Conservation (phyloP, 1,284 basidiomycete species). For the Fomitopsis palustris region DNA sequence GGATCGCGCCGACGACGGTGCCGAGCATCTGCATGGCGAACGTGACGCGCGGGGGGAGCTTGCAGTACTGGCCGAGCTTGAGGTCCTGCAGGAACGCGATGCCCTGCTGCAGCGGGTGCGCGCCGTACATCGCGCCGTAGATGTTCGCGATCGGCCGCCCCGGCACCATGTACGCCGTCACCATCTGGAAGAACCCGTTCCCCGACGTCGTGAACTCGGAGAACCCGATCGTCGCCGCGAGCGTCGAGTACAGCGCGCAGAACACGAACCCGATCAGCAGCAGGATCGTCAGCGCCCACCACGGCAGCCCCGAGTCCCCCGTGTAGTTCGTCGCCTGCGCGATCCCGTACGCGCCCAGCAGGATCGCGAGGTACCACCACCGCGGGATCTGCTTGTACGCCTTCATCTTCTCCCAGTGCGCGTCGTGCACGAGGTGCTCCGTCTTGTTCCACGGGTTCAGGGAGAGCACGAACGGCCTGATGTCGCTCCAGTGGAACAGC, state of each 20-base stretch:
- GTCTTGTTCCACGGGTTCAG: conserved; percentile 31
- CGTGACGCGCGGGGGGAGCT: conserved; percentile 60
- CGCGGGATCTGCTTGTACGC: conserved; percentile 54
- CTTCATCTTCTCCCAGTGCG: conserved; percentile 56
- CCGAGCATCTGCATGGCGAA: conserved; percentile 44
- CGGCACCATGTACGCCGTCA: conserved; percentile 36
- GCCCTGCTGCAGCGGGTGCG: conserved; percentile 36
- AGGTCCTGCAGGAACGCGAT: conserved; percentile 46
- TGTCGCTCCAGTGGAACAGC: conserved; percentile 38
- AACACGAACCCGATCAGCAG: conserved; percentile 51
- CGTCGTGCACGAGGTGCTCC: conserved; percentile 24
- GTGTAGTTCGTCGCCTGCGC: conserved; percentile 49
- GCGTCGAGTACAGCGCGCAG: conserved; percentile 40
- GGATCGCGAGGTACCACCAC: conserved; percentile 56
- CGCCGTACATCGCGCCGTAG: conserved; percentile 50
- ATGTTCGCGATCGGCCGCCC: conserved; percentile 47
- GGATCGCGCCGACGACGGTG: conserved; percentile 11
- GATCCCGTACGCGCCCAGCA: conserved; percentile 44
- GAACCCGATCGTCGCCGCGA: conserved; percentile 51
- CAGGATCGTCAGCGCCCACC: conserved; percentile 45
- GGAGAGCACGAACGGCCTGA: conserved; percentile 29
- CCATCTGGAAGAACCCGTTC: conserved; percentile 31
- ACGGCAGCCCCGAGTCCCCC: conserved; percentile 47
- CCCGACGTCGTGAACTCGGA: conserved; percentile 19
- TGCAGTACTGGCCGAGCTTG: conserved; percentile 50